phyloP scores from a whole-genome alignment of 106 monocot species.

The Platanthera guangdongensis region DNA sequence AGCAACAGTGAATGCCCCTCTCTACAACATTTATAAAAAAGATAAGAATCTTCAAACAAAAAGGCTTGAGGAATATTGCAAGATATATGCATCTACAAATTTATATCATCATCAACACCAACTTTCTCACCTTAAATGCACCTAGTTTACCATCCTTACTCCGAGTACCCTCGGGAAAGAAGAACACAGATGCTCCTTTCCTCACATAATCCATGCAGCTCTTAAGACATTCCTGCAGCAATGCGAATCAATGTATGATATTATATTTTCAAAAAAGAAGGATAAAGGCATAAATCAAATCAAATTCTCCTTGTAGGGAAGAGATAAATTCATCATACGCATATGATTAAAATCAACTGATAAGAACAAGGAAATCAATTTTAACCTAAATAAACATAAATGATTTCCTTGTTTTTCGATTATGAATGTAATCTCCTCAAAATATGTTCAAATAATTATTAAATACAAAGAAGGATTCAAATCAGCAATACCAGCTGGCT shows the following conservation, averaged over 20 bases:
- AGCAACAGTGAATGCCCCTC: slow-evolving; percentile 92
- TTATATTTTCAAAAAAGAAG: background rate
- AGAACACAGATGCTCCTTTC: slow-evolving; percentile 87
- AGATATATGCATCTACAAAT: background rate
- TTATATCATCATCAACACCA: background rate
- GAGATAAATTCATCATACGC: background rate
- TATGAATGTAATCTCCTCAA: background rate
- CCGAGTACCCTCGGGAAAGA: slow-evolving; percentile 97
- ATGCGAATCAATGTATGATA: background rate
- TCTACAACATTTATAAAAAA: slow-evolving; percentile 32
- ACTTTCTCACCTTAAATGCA: slow-evolving; percentile 60
- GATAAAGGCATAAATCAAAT: background rate
- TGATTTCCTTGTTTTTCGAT: background rate
- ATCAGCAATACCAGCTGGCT: slow-evolving; percentile 73
- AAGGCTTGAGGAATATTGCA: background rate
- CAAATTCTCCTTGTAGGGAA: background rate
- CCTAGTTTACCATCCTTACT: slow-evolving; percentile 88
- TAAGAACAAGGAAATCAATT: background rate
- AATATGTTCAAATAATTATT: background rate
- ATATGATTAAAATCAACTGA: background rate
- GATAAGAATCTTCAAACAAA: background rate
- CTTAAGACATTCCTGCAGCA: slow-evolving; percentile 80
- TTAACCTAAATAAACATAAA: background rate
- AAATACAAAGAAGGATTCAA: background rate
- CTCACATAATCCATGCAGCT: slow-evolving; percentile 71